phyloP scores from a whole-genome alignment of 2,329 filamentous ascomycete genomes.

The Blastomyces emzantsi region DNA sequence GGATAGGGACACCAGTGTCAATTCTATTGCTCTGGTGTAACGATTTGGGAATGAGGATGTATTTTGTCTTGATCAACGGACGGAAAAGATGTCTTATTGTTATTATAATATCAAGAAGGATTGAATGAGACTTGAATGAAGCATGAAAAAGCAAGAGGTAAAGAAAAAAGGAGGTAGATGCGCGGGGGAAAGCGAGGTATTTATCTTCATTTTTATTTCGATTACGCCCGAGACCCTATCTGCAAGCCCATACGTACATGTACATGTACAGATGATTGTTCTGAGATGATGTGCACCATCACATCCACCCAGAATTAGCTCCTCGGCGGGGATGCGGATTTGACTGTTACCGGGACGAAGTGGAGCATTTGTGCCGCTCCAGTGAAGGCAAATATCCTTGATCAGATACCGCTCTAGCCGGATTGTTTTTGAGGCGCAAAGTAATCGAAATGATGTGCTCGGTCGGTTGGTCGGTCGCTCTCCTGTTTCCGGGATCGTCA shows the following conservation, averaged over 20 bases:
- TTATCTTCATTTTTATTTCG: background rate
- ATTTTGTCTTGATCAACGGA: conserved; percentile 2
- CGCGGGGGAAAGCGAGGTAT: background rate
- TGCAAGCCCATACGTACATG: background rate
- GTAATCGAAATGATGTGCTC: background rate
- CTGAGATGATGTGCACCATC: background rate
- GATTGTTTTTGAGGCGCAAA: background rate
- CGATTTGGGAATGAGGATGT: background rate
- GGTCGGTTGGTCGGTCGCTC: background rate
- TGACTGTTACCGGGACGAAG: background rate
- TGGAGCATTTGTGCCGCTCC: background rate
- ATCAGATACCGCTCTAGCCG: background rate
- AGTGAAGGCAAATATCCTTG: background rate
- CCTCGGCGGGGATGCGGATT: background rate
- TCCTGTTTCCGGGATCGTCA: background rate
- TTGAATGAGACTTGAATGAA: background rate
- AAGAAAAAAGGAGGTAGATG: background rate
- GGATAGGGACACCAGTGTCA: background rate
- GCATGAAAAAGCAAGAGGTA: background rate
- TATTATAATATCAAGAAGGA: background rate
- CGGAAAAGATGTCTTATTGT: background rate
- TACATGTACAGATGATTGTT: too few relatives aligned
- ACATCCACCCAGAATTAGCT: background rate
- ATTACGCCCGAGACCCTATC: background rate
- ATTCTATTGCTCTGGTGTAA: background rate